phyloP scores from a whole-genome alignment of 257 asterid genomes.

The Asclepias syriaca region DNA sequence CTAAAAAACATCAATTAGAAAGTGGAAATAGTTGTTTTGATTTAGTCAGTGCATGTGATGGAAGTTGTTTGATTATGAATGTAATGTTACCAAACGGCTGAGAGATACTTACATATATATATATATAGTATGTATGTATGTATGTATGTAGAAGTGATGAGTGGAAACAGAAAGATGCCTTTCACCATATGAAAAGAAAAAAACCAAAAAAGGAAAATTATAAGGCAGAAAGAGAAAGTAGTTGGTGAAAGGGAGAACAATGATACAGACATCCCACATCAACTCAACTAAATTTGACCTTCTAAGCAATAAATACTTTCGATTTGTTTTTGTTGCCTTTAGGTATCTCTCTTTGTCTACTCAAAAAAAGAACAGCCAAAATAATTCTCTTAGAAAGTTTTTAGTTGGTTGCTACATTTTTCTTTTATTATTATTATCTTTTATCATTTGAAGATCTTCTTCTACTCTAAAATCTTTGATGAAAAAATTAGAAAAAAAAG shows the following conservation, averaged over 20 bases:
- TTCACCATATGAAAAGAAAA: neutral
- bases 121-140: no score
- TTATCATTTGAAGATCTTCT: no score
- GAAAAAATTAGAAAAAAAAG: no score
- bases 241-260: slow-evolving; percentile 29
- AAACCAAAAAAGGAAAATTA: slow-evolving; percentile 8
- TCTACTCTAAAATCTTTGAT: no score
- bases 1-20: neutral
- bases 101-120: neutral
- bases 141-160: neutral
- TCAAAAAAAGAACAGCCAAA: neutral
- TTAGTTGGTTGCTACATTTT: no score
- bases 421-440: no score
- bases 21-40: neutral
- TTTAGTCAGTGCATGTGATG: neutral
- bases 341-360: neutral
- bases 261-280: slow-evolving; percentile 34
- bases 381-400: neutral
- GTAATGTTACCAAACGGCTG: neutral
- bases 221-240: slow-evolving; percentile 17
- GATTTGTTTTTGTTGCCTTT: slow-evolving; percentile 4
- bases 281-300: slow-evolving; percentile 25
- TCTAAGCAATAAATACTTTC: slow-evolving; percentile 18
- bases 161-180: slow-evolving; percentile 8
- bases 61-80: neutral